These are phyloP conservation scores for Kernera saxatilis DNA, from an alignment of 345 rosid genomes.

Conservation along the genomic window DNA sequence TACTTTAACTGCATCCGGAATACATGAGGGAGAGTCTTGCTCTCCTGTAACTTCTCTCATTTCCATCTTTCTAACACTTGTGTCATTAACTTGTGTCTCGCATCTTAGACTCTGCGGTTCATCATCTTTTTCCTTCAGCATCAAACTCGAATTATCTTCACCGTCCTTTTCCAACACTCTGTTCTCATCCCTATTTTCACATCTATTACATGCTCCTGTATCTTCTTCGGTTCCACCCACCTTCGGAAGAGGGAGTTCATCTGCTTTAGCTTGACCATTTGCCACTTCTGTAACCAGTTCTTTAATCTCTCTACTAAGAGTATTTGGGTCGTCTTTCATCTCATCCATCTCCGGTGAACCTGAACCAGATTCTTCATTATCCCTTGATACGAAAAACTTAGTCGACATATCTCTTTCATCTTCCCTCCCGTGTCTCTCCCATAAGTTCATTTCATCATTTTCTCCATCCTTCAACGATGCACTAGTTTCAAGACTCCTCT, in stretches of 20 bases:
- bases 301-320: slow-evolving; percentile 5
- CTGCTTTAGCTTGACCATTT: slow-evolving; percentile 16
- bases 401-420: not conserved
- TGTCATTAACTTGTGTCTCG: slow-evolving; percentile 27
- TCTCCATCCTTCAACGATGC: not conserved
- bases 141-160: slow-evolving; percentile 14
- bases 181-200: slow-evolving; percentile 11
- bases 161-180: not conserved
- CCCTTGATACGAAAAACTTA: not conserved
- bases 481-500: not conserved
- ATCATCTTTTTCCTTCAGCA: slow-evolving; percentile 8
- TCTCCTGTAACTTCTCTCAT: slow-evolving; percentile 44
- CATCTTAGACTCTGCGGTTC: slow-evolving; percentile 1
- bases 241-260: not conserved
- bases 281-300: not conserved
- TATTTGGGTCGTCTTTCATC: not conserved
- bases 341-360: slow-evolving; percentile 13
- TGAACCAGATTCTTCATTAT: slow-evolving; percentile 8
- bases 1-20: slow-evolving; percentile 11
- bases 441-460: not conserved
- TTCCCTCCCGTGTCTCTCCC: not conserved
- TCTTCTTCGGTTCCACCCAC: slow-evolving; percentile 8
- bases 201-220: not conserved
- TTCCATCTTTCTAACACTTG: slow-evolving; percentile 39
- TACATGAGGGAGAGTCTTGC: slow-evolving; percentile 27